A percentile compares a stretch with the other conserved stretches of the same genome.
phyloP scores from a whole-genome alignment of 306 rosid genomes.

The Leucaena leucocephala region DNA sequence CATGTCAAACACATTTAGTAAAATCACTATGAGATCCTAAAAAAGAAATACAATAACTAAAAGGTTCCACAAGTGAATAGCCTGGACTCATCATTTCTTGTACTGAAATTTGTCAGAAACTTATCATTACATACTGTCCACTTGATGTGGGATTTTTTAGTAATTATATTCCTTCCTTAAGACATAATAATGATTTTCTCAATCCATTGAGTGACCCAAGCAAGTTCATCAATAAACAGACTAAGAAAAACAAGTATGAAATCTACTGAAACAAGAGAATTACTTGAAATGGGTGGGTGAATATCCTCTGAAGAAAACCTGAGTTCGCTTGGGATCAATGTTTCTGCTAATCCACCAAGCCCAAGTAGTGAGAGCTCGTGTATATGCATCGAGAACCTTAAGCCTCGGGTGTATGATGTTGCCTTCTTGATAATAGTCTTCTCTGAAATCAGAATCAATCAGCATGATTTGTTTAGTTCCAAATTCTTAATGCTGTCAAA shows the following conservation, averaged over 20 bases:
- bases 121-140: too few species aligned
- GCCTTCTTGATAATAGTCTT: constrained; percentile 97
- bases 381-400: constrained; percentile 77
- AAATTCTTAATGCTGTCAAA: not conserved
- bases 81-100: too few species aligned
- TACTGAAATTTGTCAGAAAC: too few species aligned
- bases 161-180: too few species aligned
- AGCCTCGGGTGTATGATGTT: constrained; percentile 71
- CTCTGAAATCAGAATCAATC: constrained; percentile 46
- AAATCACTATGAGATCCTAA: too few species aligned
- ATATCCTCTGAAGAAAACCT: constrained; percentile 89
- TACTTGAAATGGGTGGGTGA: constrained; percentile 93
- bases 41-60: too few species aligned
- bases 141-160: too few species aligned
- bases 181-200: too few species aligned
- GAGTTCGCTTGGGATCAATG: constrained; percentile 66
- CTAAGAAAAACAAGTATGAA: not conserved
- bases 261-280: constrained; percentile 14
- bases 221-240: not conserved
- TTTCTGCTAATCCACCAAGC: constrained; percentile 73
- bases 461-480: constrained; percentile 20
- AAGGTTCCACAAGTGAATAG: too few species aligned
- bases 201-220: not conserved
- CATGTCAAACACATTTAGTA: not conserved
- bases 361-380: constrained; percentile 89